These are phyloP conservation scores for Apocynum venetum DNA, from an alignment of 257 asterid genomes.

Conservation along the genomic window DNA sequence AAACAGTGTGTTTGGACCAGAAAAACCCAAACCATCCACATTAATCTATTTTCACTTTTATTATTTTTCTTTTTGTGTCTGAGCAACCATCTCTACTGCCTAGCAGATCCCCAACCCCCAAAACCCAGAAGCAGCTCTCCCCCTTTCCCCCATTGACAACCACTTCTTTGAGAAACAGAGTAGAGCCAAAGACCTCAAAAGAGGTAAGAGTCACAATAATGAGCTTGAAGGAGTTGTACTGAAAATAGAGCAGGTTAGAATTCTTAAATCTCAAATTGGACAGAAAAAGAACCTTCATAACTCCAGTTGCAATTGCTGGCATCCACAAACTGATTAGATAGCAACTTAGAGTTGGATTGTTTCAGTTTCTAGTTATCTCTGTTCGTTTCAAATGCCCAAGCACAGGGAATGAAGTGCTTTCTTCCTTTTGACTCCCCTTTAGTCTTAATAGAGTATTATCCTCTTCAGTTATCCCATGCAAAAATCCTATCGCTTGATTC, in stretches of 20 bases:
- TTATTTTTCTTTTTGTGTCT: background rate
- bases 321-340: background rate
- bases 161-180: background rate
- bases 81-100: background rate
- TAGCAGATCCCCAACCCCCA: background rate
- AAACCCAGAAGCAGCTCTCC: background rate
- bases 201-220: background rate
- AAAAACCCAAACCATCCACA: background rate
- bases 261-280: background rate
- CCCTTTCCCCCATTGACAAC: background rate
- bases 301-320: background rate
- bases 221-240: background rate
- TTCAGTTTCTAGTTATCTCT: background rate
- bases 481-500: background rate
- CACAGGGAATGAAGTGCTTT: background rate
- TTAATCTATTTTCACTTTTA: background rate
- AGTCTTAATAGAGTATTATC: background rate
- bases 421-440: background rate
- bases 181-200: background rate
- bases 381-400: background rate
- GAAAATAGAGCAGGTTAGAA: background rate
- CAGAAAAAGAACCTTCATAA: background rate
- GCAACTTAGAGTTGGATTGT: background rate
- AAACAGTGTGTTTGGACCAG: background rate
- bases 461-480: background rate